phyloP scores from a whole-genome alignment of 2,329 filamentous ascomycete genomes.

The Chaetothyriales sp. region DNA sequence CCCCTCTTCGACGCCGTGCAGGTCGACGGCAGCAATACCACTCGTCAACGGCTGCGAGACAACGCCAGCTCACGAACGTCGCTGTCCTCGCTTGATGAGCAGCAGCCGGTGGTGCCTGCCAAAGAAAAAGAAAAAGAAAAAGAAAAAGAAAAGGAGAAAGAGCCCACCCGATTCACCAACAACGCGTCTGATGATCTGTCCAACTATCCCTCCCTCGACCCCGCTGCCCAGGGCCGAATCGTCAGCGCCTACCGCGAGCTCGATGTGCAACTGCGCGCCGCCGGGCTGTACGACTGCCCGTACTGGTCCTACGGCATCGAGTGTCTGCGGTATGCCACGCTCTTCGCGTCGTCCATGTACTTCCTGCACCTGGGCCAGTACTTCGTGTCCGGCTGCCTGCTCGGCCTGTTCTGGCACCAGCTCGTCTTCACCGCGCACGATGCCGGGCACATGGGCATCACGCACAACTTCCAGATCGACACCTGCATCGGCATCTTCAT shows the following conservation, averaged over 20 bases:
- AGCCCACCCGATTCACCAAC: not conserved
- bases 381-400: slow-evolving; percentile 51
- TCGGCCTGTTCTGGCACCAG: slow-evolving; percentile 86
- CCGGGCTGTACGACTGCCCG: slow-evolving; percentile 70
- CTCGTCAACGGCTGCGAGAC: not conserved
- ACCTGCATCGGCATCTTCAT: slow-evolving; percentile 77
- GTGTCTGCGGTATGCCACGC: slow-evolving; percentile 51
- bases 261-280: slow-evolving; percentile 53
- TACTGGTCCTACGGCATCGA: slow-evolving; percentile 70
- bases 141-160: too few species aligned
- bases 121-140: too few species aligned
- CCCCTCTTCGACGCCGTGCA: slow-evolving; percentile 54
- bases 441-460: slow-evolving; percentile 94
- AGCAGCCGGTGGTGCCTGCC: too few species aligned
- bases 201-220: slow-evolving; percentile 67
- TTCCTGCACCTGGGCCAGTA: slow-evolving; percentile 54
- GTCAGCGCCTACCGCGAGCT: slow-evolving; percentile 68
- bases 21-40: not conserved
- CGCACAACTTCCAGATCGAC: slow-evolving; percentile 72
- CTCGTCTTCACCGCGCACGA: slow-evolving; percentile 89
- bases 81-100: slow-evolving; percentile 36
- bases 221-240: slow-evolving; percentile 57
- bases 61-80: slow-evolving; percentile 35
- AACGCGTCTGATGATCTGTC: slow-evolving; percentile 8
- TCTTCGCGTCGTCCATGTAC: slow-evolving; percentile 47